These are phyloP conservation scores for Chlorella sp. DNA, from an alignment of 139 green algal genomes.

Conservation along the genomic window DNA sequence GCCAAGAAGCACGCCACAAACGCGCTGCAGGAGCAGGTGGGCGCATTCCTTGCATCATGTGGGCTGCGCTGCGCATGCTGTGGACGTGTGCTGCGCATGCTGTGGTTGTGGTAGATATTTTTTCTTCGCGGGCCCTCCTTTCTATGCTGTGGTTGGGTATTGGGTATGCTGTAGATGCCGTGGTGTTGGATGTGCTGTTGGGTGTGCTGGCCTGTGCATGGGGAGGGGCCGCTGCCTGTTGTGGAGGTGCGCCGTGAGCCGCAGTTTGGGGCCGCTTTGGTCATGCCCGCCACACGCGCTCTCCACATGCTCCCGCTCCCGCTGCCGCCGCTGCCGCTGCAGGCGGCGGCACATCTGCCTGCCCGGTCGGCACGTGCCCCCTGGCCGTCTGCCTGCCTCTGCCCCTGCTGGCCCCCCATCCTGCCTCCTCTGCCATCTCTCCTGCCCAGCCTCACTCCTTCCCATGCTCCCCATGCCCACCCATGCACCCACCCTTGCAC, in stretches of 20 bases:
- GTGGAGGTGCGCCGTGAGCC: neutral
- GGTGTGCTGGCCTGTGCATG: neutral
- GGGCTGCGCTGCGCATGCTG: no score
- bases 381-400: neutral
- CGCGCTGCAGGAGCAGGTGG: constrained; percentile 59
- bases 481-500: neutral
- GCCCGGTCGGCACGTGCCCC: neutral
- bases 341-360: neutral
- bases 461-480: neutral
- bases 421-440: no score
- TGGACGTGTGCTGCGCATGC: no score
- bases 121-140: no score
- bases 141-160: no score
- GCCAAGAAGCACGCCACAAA: constrained; percentile 80
- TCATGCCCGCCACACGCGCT: no score
- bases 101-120: no score
- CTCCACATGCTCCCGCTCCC: neutral
- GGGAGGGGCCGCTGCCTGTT: neutral
- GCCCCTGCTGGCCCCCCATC: neutral
- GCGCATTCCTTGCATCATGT: no score
- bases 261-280: neutral
- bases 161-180: no score
- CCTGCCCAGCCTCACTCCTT: neutral
- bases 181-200: neutral
- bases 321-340: neutral